Evolutionary conservation across 2,329 filamentous ascomycete species (phyloP).

Genomic region (Tolypocladium cylindrosporum): DNA sequence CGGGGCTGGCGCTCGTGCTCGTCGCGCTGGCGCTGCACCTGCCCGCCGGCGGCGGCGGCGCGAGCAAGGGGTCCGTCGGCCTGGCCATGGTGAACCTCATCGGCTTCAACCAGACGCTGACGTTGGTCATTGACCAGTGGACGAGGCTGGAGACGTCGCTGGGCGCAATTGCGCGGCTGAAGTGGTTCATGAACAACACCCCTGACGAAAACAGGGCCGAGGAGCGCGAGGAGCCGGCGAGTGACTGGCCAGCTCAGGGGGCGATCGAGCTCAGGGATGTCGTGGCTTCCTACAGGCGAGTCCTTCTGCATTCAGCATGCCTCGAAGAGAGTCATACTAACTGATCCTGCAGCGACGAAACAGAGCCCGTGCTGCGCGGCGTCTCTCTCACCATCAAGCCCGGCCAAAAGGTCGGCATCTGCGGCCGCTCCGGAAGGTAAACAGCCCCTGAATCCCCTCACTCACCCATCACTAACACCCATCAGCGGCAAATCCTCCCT

Average conservation of each 20-base stretch:
- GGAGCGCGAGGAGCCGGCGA: slow-evolving; percentile 1
- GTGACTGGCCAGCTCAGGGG: slow-evolving; percentile 17
- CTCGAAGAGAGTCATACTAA: neutral
- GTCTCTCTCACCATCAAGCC: slow-evolving; percentile 14
- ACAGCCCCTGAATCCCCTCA: neutral
- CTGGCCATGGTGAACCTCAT: slow-evolving; percentile 18
- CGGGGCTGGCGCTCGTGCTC: slow-evolving; percentile 33
- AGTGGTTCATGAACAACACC: slow-evolving; percentile 16
- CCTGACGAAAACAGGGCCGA: slow-evolving; percentile 14
- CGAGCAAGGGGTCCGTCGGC: slow-evolving; percentile 19
- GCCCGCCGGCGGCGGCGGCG: slow-evolving; percentile 1
- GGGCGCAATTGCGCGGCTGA: slow-evolving; percentile 23
- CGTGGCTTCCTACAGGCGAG: slow-evolving; percentile 16
- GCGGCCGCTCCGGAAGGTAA: slow-evolving; percentile 35
- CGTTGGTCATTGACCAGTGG: slow-evolving; percentile 21
- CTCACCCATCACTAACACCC: neutral
- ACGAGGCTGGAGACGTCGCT: slow-evolving; percentile 25
- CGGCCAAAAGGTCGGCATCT: slow-evolving; percentile 38
- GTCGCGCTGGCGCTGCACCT: slow-evolving; percentile 31
- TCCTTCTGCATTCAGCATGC: neutral
- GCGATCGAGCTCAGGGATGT: slow-evolving; percentile 16
- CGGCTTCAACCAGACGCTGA: slow-evolving; percentile 18
- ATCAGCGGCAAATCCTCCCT: slow-evolving; percentile 40
- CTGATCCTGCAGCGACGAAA: slow-evolving; percentile 5
- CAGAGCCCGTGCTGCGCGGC: slow-evolving; percentile 5